These are phyloP conservation scores for Oryza brachyantha DNA, from an alignment of 176 grass and related monocot species.

Conservation along the genomic window DNA sequence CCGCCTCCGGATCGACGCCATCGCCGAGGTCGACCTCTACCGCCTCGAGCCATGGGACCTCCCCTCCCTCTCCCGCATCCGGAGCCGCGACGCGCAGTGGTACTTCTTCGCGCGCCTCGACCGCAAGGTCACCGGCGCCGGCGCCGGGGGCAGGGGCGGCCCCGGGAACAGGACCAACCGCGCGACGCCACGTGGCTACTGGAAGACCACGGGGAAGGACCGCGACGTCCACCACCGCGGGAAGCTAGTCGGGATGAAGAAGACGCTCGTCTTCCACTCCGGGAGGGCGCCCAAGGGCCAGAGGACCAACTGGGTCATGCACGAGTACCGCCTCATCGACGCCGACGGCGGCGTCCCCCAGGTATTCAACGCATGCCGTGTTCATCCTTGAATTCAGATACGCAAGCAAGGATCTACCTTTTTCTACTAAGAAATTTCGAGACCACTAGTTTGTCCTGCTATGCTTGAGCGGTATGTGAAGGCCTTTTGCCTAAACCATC, in stretches of 20 bases:
- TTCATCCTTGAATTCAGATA: background rate
- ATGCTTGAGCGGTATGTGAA: background rate
- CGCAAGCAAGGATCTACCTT: background rate
- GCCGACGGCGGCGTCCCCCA: slow-evolving; percentile 34
- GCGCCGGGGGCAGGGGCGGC: slow-evolving; percentile 28
- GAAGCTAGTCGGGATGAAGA: slow-evolving; percentile 76
- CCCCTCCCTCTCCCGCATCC: slow-evolving; percentile 67
- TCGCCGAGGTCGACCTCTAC: slow-evolving; percentile 94
- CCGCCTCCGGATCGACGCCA: slow-evolving; percentile 67
- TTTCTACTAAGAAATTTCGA: background rate
- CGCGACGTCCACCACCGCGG: slow-evolving; percentile 61
- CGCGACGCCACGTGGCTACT: slow-evolving; percentile 73
- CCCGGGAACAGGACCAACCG: slow-evolving; percentile 75
- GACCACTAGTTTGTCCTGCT: too few relatives aligned
- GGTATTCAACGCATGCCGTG: slow-evolving; percentile 18
- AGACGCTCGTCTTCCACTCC: slow-evolving; percentile 92
- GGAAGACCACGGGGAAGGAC: slow-evolving; percentile 99
- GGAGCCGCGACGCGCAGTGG: slow-evolving; percentile 93
- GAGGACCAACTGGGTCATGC: slow-evolving; percentile 97
- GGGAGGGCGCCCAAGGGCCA: slow-evolving; percentile 78
- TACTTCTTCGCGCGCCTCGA: slow-evolving; percentile 90
- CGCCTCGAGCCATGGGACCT: slow-evolving; percentile 92
- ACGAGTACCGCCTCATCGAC: slow-evolving; percentile 77
- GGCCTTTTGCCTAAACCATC: background rate
- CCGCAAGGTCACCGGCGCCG: slow-evolving; percentile 68